These are phyloP conservation scores for Ramalina peruviana DNA, from an alignment of 495 filamentous ascomycete species.

Conservation along the genomic window DNA sequence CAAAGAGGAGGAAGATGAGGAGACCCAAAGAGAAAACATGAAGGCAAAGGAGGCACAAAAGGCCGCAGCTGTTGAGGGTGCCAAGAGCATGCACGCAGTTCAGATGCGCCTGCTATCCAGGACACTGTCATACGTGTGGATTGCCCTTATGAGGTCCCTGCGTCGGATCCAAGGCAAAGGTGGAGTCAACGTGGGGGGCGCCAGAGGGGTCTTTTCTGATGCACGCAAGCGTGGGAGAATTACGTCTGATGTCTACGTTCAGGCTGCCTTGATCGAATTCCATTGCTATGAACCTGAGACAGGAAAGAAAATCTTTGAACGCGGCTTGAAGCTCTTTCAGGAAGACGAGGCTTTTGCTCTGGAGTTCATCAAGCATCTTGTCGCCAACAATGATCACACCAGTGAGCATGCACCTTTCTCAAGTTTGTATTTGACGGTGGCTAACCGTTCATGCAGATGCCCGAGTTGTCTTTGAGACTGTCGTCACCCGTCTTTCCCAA, in stretches of 20 bases:
- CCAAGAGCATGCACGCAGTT: conserved; percentile 53
- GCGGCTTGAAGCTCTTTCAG: conserved; percentile 81
- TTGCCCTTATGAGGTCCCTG: conserved; percentile 85
- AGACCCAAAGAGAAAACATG: conserved; percentile 40
- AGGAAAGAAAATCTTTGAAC: conserved; percentile 87
- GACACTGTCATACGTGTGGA: conserved; percentile 82
- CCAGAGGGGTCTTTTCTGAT: conserved; percentile 74
- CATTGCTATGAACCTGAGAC: conserved; percentile 88
- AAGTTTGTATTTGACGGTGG: not conserved
- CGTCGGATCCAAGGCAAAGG: conserved; percentile 90
- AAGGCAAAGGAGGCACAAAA: conserved; percentile 40
- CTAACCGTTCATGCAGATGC: conserved; percentile 49
- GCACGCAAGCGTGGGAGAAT: conserved; percentile 73
- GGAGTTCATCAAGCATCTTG: conserved; percentile 87
- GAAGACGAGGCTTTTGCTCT: conserved; percentile 83
- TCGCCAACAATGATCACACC: conserved; percentile 78
- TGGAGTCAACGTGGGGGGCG: conserved; percentile 53
- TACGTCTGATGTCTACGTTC: conserved; percentile 87
- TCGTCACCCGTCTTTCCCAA: conserved; percentile 59
- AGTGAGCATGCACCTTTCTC: conserved; percentile 45
- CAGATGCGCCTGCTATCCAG: conserved; percentile 61
- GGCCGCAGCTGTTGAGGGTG: conserved; percentile 51
- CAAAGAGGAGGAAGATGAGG: conserved; percentile 49
- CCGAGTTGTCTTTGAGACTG: conserved; percentile 84
- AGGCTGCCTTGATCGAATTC: conserved; percentile 81